phyloP scores from a whole-genome alignment of 2,329 filamentous ascomycete species.

The Penicillium italicum region DNA sequence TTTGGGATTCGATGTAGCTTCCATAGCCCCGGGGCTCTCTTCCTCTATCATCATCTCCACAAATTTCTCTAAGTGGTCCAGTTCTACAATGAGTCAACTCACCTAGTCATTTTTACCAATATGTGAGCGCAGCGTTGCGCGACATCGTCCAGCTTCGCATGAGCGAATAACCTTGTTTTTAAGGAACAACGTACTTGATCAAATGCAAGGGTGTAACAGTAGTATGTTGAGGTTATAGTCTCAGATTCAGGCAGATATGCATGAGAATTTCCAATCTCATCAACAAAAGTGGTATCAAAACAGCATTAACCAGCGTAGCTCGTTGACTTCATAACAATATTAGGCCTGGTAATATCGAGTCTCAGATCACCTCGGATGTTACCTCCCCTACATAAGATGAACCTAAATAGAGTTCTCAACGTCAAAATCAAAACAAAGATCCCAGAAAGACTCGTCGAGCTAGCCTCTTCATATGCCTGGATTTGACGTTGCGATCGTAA shows the following conservation, averaged over 20 bases:
- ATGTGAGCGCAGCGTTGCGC: neutral
- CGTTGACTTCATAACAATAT: neutral
- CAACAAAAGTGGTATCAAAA: neutral
- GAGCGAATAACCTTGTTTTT: neutral
- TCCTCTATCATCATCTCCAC: neutral
- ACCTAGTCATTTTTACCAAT: neutral
- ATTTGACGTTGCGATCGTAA: neutral
- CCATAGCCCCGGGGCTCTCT: neutral
- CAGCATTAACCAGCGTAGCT: neutral
- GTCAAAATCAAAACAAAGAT: neutral
- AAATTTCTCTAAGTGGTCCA: neutral
- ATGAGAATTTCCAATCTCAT: neutral
- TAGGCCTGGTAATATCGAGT: neutral
- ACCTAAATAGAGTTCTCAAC: neutral
- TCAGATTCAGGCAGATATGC: neutral
- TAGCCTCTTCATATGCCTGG: neutral
- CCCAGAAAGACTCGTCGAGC: neutral
- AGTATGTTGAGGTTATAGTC: neutral
- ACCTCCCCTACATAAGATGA: neutral
- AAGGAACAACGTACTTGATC: neutral
- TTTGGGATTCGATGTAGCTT: neutral
- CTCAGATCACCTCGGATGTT: neutral
- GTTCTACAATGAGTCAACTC: neutral
- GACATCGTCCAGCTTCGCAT: neutral
- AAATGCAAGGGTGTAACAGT: neutral